These are phyloP conservation scores for Panicum virgatum DNA, from an alignment of 202 grass and related monocot genomes.

Conservation along the genomic window DNA sequence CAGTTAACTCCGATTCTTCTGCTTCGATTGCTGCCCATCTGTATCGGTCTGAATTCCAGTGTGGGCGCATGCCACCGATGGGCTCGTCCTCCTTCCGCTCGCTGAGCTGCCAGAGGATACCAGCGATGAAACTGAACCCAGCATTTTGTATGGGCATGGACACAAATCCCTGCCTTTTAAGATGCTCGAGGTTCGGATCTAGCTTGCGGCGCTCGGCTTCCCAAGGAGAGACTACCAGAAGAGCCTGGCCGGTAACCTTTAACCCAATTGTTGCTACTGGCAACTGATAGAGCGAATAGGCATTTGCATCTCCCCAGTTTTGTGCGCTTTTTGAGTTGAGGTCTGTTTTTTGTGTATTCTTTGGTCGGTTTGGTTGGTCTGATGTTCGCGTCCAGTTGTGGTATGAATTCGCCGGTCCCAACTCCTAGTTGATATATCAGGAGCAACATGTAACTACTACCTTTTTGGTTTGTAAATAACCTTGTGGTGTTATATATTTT, in stretches of 20 bases:
- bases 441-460: constrained; percentile 3
- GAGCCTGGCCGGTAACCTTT: constrained; percentile 66
- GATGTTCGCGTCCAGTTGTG: not conserved
- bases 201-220: constrained; percentile 59
- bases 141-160: constrained; percentile 78
- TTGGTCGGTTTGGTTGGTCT: constrained; percentile 15
- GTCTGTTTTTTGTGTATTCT: constrained; percentile 9
- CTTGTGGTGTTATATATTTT: constrained; percentile 38
- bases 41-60: constrained; percentile 66
- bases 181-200: constrained; percentile 59
- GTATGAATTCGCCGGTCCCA: not conserved
- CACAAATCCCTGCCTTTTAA: constrained; percentile 60
- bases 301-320: constrained; percentile 1
- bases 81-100: constrained; percentile 85
- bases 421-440: constrained; percentile 38
- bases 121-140: constrained; percentile 71
- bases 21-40: constrained; percentile 42
- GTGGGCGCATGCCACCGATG: constrained; percentile 53
- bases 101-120: constrained; percentile 79
- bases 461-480: constrained; percentile 50
- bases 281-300: constrained; percentile 32
- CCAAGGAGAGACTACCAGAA: constrained; percentile 60
- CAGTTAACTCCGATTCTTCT: constrained; percentile 64
- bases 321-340: constrained; percentile 22
- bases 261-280: constrained; percentile 61